Conservation (phyloP, 106 monocot genomes). For the Dioscorea zingiberensis region DNA sequence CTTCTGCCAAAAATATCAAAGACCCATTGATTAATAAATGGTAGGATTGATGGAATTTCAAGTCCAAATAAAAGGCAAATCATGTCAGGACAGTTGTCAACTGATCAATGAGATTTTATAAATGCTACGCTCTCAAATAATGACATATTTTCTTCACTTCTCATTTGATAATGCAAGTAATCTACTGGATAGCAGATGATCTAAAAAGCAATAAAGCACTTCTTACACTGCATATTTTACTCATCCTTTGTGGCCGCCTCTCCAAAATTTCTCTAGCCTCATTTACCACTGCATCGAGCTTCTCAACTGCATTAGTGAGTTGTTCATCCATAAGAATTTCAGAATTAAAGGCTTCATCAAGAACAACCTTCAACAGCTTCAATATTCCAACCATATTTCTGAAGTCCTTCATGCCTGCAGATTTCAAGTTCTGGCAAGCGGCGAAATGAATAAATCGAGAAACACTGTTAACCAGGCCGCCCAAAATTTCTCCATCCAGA, state of each 20-base stretch:
- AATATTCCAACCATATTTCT: slow-evolving; percentile 35
- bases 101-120: too few species aligned
- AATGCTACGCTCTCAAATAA: too few species aligned
- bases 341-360: slow-evolving; percentile 47
- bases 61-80: too few species aligned
- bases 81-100: too few species aligned
- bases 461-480: slow-evolving; percentile 59
- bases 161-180: too few species aligned
- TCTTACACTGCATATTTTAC: slow-evolving; percentile 68
- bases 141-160: too few species aligned
- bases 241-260: slow-evolving; percentile 41
- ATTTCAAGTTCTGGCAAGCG: slow-evolving; percentile 33
- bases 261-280: slow-evolving; percentile 59
- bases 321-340: slow-evolving; percentile 24
- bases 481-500: slow-evolving; percentile 31
- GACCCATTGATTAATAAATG: too few species aligned
- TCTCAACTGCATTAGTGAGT: slow-evolving; percentile 36
- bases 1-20: too few species aligned
- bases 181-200: too few species aligned
- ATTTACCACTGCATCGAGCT: slow-evolving; percentile 54
- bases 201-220: too few species aligned
- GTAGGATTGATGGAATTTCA: too few species aligned
- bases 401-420: slow-evolving; percentile 33
- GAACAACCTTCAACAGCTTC: slow-evolving; percentile 58
- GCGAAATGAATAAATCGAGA: slow-evolving; percentile 63